Evolutionary conservation across 805 yeast genomes (phyloP), one percentile per base, ranked within the genome.

Genomic region (Ogataea parapolymorpha): DNA sequence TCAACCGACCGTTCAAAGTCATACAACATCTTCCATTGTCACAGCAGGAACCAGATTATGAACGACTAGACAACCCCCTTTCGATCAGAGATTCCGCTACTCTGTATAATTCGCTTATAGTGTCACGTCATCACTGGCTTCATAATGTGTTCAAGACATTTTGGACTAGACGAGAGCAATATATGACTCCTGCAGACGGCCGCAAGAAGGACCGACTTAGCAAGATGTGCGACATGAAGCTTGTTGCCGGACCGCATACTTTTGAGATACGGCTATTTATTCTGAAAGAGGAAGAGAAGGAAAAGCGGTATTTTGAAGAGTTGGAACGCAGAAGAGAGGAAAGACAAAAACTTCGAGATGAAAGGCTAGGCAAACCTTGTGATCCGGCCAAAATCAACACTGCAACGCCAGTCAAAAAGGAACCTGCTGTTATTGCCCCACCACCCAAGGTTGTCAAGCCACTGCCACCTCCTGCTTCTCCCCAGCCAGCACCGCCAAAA

Each of bases 241-340:
- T 89, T 64, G 68, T 71, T 9, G 71, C 84, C 16, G 98, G 97
- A 0, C 96, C 96, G 0, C 99, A 91, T 62, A 62, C 68, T 0
- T 87, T 87, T 63, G 87, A 81, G 28, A 73, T 84, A 2, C 68
- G 95, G 45, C 62, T 93, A 24, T 93, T 85, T 62, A 81, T 88
- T n/a, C 75, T 88, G 38, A 85, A 86, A 54, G 95, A 89, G 53
- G 95, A 87, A 28, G 75, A 79, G 28, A 70, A 75, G 17, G 87
- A 81, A 47, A 69, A 64, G 49, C 59, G 67, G 25, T 39, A 67
- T 42, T 51, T 50, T 16, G 63, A 54, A 31, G 66, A 63, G 28
- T 26, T 49, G 9, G 61, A 64, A 48, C 48, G 56, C 30, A 55
- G 49, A 38, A 59, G 47, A 38, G 61, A 56, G 35, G 55, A 55